Evolutionary conservation across 768 basidiomycete species (phyloP), one percentile per base, ranked within the genome.

Genomic region (Psilocybe tampanensis): DNA sequence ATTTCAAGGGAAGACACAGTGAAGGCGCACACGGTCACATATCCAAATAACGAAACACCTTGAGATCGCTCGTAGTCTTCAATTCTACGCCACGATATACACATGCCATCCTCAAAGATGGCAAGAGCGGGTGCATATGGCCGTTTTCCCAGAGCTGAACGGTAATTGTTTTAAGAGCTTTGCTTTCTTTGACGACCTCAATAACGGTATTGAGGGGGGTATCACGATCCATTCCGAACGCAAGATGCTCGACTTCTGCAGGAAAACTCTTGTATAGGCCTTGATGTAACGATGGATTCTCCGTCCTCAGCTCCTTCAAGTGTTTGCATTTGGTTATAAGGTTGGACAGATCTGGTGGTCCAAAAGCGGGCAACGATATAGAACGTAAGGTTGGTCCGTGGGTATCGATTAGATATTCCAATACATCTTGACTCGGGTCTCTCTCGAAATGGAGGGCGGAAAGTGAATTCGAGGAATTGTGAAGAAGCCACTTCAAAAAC

Each of bases 401-500:
- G 11, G 76, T 71, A 45, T 72, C 69, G 23, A 84, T 71, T 49
- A 90, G 66, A 66, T 80, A 77, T 52, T 86, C 81, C 47, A 91
- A 73, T 47, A 86, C 62, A 13, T 81, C 77, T 8, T 70, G 56
- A 42, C 81, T 77, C 1, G 88, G 86, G 58, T 89, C 83, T 55
- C 86, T 78, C 49, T 82, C 82, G 54, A 90, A 73, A 54, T 86
- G 82, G 54, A 90, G 73, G 26, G 73, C 69, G 53, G 75, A 76
- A 44, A 89, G 75, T n/a, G 76, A 75, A 43, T 67, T 68, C 21
- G 70, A 61, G 32, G 87, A 86, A 55, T 81, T 76, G 63, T 83
- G 80, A 22, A 90, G 83, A 54, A 92, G 82, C 89, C 89, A 90
- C 34, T 80, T 74, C 62, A 88, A 71, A 69, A 90, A 86, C 33